Base-by-base conservation (phyloP, 2,329 filamentous ascomycete species). In the Claviceps paspali region DNA sequence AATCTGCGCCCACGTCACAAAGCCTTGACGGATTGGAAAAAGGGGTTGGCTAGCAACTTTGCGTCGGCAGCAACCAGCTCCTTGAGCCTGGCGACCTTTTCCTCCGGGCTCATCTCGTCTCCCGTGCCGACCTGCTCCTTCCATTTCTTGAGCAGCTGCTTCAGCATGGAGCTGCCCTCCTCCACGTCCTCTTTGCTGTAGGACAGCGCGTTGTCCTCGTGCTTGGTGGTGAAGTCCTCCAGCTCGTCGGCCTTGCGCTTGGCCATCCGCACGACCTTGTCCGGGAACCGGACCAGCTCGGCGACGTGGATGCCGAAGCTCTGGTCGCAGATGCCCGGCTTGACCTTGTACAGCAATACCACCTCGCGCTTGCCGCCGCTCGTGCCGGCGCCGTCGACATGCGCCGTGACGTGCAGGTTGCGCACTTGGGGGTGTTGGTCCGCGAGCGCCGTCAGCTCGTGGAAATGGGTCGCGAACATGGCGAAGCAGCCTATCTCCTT, bases 251-350 rank as follows among this genome's bases (percentile, higher is more conserved):
- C 91, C 64, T 98, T 98, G 49, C 91, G 76, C 63, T 93, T 93
- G n/a, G 91, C 91, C 92, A 98, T 98, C 45, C 86, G 85, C 42
- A 98, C 82, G 12, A 98, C 92, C 63, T 98, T 98, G 49, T 85
- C 79, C 0, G 91, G 91, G 63, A 98, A 98, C 31, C 87, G 77
- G 15, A 98, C 91, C 5, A 98, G 72, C 62, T 98, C 91, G 1
- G 91, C 91, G 11, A 98, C 92, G 60, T 98, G 91, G 49, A 98
- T 98, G 49, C 91, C 91, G 56, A 98, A 98, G 41, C 82, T 91
- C 62, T 98, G 91, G 57, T 98, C 91, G 54, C 86, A 95, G 49
- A 98, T 81, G 34, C 91, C 91, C 0, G 84, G 83, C 52, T 93
- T 84, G 26, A 98, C 91, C 62, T 94, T 93, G 68, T 98, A 98